Base-by-base conservation (phyloP, 495 filamentous ascomycete genomes). In the Penicillium cosmopolitanum region DNA sequence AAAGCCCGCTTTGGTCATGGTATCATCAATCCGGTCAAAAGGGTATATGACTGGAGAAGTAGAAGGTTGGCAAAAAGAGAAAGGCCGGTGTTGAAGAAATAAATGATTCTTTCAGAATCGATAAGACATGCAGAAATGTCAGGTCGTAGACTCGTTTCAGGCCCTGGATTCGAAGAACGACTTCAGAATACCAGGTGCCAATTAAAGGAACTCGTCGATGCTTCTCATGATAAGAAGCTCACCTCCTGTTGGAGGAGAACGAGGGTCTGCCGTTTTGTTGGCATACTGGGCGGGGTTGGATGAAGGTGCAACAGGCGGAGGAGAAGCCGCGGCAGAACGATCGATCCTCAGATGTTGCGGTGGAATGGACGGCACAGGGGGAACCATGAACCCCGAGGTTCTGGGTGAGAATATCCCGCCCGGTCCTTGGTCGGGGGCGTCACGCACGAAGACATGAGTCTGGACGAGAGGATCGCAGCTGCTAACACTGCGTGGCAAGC, bases 201-300 rank as follows among this genome's bases (percentile, higher is more conserved):
- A 71, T 77, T 72, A 80, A 52, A 80, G 64, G 67, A 83, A 76
- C 66, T 82, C 81, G 64, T 80, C 80, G 64, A 83, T 83, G 61
- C 71, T 82, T 69, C 81, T 78, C 72, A 81, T 79, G 55, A 82
- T 82, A 52, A 80, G 63, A 18, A 75, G 71, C 60, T 82, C 81
- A 10, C 73, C 73, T 43, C 74, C 76, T 31, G 70, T 69, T 13
- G 75, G 75, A 43, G 81, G 81, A 15, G 80, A 82, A 58, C 81
- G 73, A 2, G 81, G 81, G 66, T 83, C 81, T 3, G 71, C 67
- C 43, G 73, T 67, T 51, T 70, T 55, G 3, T 65, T 36, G 10
- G 64, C 71, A 58, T 77, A 77, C 15, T 68, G 55, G 15, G 70
- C 66, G 4, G 69, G 60, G 19, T 57, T 61, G 35, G 61, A 38